These are phyloP conservation scores for Arabidopsis thaliana DNA, from an alignment of 345 rosid genomes.

Conservation along the genomic window TAIR10.1 NC_003071.7:17921501-17922000, in stretches of 20 bases:
- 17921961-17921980: conserved; percentile 11
- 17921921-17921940: neutral
- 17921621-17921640: neutral
- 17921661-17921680: no score
- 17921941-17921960: conserved; percentile 22
- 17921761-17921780: no score
- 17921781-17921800: no score
- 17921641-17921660: no score
- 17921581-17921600: conserved; percentile 22
- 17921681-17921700: no score
- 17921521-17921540: conserved; percentile 16
- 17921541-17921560: neutral
- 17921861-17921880: neutral
- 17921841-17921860: no score
- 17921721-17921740: no score
- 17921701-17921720: no score
- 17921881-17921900: neutral
- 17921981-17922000: conserved; percentile 21
- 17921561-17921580: conserved; percentile 10
- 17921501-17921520: neutral
- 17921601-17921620: neutral
- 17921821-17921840: no score
- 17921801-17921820: no score
- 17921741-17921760: no score
- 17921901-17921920: neutral